Evolutionary conservation across 805 yeast species (phyloP).

Genomic region (Cephaloascus fragrans): DNA sequence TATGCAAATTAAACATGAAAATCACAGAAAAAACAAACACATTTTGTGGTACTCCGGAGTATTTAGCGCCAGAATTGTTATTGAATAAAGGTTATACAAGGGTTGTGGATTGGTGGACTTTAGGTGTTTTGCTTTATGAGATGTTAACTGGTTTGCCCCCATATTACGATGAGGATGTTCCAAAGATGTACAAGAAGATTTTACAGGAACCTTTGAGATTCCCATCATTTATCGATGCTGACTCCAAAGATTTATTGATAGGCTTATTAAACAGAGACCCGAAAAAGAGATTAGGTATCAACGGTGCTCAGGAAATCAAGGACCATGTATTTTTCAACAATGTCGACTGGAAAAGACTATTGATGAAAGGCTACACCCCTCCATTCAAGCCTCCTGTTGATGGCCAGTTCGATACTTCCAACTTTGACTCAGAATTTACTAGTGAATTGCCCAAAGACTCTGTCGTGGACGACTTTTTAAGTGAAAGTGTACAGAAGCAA

Average conservation of each 20-base stretch:
- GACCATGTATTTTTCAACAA: conserved; percentile 79
- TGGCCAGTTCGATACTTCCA: conserved; percentile 81
- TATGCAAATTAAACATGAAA: conserved; percentile 92
- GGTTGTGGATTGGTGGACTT: conserved; percentile 98
- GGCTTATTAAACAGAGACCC: conserved; percentile 84
- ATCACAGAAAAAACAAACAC: conserved; percentile 82
- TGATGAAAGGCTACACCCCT: conserved; percentile 83
- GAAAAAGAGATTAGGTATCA: conserved; percentile 58
- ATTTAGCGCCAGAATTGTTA: conserved; percentile 88
- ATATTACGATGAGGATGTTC: conserved; percentile 88
- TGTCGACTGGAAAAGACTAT: conserved; percentile 80
- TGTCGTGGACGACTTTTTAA: conserved; percentile 84
- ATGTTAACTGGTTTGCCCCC: conserved; percentile 98
- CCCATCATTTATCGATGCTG: conserved; percentile 79
- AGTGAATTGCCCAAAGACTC: conserved; percentile 90
- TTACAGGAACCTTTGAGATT: conserved; percentile 81
- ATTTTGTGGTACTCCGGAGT: conserved; percentile 97
- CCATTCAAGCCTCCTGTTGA: conserved; percentile 91
- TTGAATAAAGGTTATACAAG: conserved; percentile 92
- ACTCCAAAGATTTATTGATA: conserved; percentile 71
- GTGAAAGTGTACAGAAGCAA: conserved; percentile 94
- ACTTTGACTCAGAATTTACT: conserved; percentile 89
- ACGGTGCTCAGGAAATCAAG: conserved; percentile 80
- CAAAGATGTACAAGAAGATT: conserved; percentile 90
- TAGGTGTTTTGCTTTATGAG: conserved; percentile 87